Evolutionary conservation across 805 yeast species (phyloP), one percentile per base, ranked within the genome.

Genomic region (Candida gorgasii): DNA sequence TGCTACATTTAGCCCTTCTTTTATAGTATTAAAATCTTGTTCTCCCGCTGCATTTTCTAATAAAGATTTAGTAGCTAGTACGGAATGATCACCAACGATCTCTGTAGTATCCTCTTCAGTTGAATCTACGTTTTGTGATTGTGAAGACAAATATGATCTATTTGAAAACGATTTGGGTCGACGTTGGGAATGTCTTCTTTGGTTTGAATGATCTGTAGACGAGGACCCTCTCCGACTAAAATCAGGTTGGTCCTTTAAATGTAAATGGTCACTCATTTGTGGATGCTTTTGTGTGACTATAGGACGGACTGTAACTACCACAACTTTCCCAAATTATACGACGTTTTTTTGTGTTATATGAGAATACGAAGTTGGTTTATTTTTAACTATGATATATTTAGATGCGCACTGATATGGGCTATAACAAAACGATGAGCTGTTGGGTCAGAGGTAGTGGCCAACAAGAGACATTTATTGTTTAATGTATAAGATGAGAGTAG

Each of bases 1-100:
- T 3, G 72, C 72, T 43, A 60, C 58, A 23, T 52, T 53, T 8
- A 66, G 48, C 1, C 71, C 69, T 43, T 63, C 64, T 37, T 53
- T 53, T 22, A 66, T 48, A 24, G 67, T 68, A 27, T 58, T 58
- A 22, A 63, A 49, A 42, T 64, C 68, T 31, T 53, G 54, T n/a
- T 51, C 54, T 11, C 53, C 51, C 2, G 62, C 54, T 4, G 63
- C 65, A 13, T 57, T 57, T 18, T 53, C 51, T 19, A 61, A 36
- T 28, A 51, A 50, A 8, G 63, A 57, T n/a, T 35, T 46, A 16
- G 50, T 18, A 3, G 14, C 22, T n/a, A 42, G 31, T 11, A 36
- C 16, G 2, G 38, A 24, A 17, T 9, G 16, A 26, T 24, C 27
- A 18, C 32, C 24, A 14, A n/a, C 5, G 7, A 5, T 5, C 5